Percentiles rank a stretch among this genome's conserved stretches.
phyloP scores from a whole-genome alignment of 495 filamentous ascomycete genomes.

The Penicillium cosmopolitanum region DNA sequence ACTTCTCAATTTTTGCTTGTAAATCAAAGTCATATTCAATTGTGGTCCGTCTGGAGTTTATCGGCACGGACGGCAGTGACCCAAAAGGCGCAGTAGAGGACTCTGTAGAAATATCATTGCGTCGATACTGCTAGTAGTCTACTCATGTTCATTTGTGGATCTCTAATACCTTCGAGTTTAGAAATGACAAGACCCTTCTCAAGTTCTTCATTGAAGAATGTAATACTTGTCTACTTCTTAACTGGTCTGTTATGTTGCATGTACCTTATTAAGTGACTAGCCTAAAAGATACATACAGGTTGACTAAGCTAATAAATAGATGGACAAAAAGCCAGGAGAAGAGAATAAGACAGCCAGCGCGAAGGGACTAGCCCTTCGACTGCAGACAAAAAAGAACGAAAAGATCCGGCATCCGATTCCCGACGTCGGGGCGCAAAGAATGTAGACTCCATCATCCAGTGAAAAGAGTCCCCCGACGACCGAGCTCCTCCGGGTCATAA shows the following conservation, averaged over 20 bases:
- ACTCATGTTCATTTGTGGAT: no score
- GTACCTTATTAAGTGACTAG: slow-evolving; percentile 18
- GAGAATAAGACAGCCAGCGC: slow-evolving; percentile 26
- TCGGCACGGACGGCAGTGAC: no score
- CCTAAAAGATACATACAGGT: slow-evolving; percentile 33
- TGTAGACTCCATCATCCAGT: slow-evolving; percentile 28
- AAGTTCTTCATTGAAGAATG: no score
- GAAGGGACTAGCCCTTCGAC: slow-evolving; percentile 25
- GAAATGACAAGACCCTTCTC: no score
- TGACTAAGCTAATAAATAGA: slow-evolving; percentile 21
- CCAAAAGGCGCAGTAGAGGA: no score
- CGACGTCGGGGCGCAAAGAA: slow-evolving; percentile 27
- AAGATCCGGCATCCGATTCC: slow-evolving; percentile 31
- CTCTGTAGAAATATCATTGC: no score
- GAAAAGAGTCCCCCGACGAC: slow-evolving; percentile 34
- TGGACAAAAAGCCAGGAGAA: slow-evolving; percentile 30
- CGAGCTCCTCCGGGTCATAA: slow-evolving; percentile 42
- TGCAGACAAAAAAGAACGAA: slow-evolving; percentile 22
- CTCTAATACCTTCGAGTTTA: no score
- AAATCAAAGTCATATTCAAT: no score
- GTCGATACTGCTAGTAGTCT: no score
- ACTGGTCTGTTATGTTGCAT: slow-evolving; percentile 15
- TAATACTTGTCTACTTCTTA: not conserved
- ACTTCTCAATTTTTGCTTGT: no score
- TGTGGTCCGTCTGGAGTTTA: no score